Evolutionary conservation across 2,329 filamentous ascomycete species (phyloP).

Genomic region (Trichoderma citrinoviride): DNA sequence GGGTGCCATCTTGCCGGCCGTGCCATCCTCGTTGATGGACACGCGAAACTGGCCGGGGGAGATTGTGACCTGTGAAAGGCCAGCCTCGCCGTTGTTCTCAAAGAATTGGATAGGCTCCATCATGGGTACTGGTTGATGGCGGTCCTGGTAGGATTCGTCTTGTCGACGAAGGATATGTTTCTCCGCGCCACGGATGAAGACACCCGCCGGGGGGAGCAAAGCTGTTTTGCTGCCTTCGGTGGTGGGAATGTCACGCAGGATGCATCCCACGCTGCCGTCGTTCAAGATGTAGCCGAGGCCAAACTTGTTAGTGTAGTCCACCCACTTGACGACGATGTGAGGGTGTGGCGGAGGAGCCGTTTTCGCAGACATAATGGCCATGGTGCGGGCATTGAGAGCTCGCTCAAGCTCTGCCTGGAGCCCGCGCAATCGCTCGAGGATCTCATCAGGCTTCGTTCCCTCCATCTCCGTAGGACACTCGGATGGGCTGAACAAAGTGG

Average conservation of each 20-base stretch:
- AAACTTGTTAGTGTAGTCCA: conserved; percentile 85
- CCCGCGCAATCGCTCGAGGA: conserved; percentile 54
- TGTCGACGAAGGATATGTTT: conserved; percentile 63
- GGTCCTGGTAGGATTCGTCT: conserved; percentile 54
- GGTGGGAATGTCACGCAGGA: conserved; percentile 56
- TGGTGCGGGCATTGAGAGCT: conserved; percentile 61
- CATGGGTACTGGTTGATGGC: conserved; percentile 63
- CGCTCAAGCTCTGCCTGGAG: conserved; percentile 62
- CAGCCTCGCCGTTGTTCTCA: conserved; percentile 65
- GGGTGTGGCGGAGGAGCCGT: conserved; percentile 55
- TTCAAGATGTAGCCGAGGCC: conserved; percentile 81
- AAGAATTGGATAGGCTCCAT: conserved; percentile 66
- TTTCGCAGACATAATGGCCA: conserved; percentile 58
- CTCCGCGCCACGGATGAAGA: conserved; percentile 70
- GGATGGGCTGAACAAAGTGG: conserved; percentile 55
- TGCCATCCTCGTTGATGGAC: conserved; percentile 54
- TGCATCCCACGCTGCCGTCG: conserved; percentile 75
- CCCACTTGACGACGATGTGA: conserved; percentile 73
- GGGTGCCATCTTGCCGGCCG: conserved; percentile 58
- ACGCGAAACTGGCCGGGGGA: conserved; percentile 61
- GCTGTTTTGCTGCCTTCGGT: conserved; percentile 49
- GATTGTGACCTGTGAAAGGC: conserved; percentile 62
- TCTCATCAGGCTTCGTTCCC: conserved; percentile 55
- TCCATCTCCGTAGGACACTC: conserved; percentile 52
- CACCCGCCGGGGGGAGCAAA: conserved; percentile 64